phyloP scores from a whole-genome alignment of 73 alveolate species.

The Strombidium stylifer region DNA sequence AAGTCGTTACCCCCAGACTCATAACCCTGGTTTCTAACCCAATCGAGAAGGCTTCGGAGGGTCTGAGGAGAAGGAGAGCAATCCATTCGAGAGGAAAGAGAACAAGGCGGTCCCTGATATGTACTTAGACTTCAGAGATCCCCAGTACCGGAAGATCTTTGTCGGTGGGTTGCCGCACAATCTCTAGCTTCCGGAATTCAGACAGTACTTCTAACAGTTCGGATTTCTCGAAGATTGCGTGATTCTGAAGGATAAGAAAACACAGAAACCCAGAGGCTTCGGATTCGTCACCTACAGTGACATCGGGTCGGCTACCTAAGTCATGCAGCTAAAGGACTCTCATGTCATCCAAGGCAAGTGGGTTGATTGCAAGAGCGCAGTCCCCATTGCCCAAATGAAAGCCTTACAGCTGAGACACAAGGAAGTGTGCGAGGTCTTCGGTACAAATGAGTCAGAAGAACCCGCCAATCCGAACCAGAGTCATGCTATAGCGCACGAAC shows the following conservation, averaged over 20 bases:
- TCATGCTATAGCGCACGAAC: no score
- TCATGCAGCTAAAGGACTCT: slow-evolving; percentile 33
- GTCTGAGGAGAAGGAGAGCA: not conserved
- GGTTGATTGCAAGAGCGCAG: slow-evolving; percentile 83
- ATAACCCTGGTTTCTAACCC: not conserved
- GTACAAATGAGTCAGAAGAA: no score
- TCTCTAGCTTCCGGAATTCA: slow-evolving; percentile 51
- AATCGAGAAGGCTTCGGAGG: not conserved
- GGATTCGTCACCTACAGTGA: slow-evolving; percentile 67
- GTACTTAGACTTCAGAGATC: no score
- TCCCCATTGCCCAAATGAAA: slow-evolving; percentile 40
- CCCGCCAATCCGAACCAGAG: no score
- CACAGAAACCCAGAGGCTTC: slow-evolving; percentile 86
- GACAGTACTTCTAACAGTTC: slow-evolving; percentile 44
- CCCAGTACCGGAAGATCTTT: slow-evolving; percentile 58
- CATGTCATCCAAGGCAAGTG: slow-evolving; percentile 67
- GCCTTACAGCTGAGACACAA: no score
- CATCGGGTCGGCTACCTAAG: slow-evolving; percentile 51
- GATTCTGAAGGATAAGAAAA: slow-evolving; percentile 63
- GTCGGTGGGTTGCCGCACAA: slow-evolving; percentile 84
- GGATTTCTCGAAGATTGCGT: slow-evolving; percentile 75
- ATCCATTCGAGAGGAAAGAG: not conserved
- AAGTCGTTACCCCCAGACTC: not conserved
- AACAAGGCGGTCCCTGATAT: not conserved
- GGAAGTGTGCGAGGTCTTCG: no score